Conservation (phyloP, 495 filamentous ascomycete species). For the Aspergillus kassunensis region DNA sequence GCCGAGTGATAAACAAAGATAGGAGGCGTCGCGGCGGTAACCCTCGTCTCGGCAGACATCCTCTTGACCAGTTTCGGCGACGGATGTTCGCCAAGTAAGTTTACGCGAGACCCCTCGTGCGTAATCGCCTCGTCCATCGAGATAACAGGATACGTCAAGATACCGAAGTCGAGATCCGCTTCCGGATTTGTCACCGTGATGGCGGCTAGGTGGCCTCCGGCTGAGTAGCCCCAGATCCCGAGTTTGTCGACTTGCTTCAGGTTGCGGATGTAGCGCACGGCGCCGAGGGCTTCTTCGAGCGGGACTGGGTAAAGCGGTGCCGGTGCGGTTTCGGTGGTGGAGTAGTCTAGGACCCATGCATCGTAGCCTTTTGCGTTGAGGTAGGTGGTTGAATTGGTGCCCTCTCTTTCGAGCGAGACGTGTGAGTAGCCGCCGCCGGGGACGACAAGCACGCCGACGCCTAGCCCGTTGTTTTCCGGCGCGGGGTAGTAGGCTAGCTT, state of each 20-base stretch:
- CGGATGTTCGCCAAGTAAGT: neutral
- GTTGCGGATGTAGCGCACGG: neutral
- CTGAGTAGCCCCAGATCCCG: conserved; percentile 5
- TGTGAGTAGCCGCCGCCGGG: conserved; percentile 5
- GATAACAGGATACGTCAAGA: neutral
- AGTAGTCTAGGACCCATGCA: conserved; percentile 3
- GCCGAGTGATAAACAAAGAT: conserved; percentile 1
- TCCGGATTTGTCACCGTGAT: neutral
- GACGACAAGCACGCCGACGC: neutral
- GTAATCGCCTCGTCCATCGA: conserved; percentile 1
- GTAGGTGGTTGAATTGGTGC: neutral
- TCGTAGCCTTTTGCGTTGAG: conserved; percentile 2
- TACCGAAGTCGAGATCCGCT: neutral
- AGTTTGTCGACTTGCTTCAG: neutral
- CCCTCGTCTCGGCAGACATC: neutral
- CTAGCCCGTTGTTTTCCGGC: neutral
- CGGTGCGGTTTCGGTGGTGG: neutral
- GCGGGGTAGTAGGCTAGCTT: conserved; percentile 3
- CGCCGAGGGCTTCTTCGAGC: neutral
- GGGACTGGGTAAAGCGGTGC: conserved; percentile 1
- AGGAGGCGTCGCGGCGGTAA: neutral
- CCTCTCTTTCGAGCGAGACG: conserved; percentile 1
- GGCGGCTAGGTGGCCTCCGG: neutral
- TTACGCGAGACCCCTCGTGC: neutral
- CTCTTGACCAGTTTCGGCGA: neutral